Evolutionary conservation across 495 filamentous ascomycete genomes (phyloP), one percentile per base, ranked within the genome.

Genomic region (Recurvomyces mirabilis): DNA sequence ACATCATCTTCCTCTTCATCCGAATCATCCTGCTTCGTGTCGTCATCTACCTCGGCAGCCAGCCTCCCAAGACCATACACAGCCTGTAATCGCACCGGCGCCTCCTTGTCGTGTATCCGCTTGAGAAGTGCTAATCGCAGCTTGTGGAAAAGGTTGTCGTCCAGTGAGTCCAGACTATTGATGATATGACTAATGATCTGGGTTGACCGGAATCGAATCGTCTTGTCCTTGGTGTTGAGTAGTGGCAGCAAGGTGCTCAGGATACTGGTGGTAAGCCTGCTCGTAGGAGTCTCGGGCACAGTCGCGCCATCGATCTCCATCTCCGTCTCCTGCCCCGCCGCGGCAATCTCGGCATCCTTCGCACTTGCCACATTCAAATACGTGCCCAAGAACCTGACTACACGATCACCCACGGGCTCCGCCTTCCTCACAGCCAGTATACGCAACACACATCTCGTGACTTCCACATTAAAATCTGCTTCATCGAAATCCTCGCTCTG

Each of bases 21-120:
- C 22, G 79, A 79, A 22, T 79, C 77, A 21, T 47, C 47, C n/a
- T 57, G 51, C 5, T 60, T 57, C 33, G 81, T 76, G 32, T 71
- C 72, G 44, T 84, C 81, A 23, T 62, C 62, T 4, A 56, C 77
- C 56, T 93, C 87, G 5, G 79, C 84, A 1, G 84, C 87, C 5
- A 96, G 65, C 28, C 87, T 72, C 17, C 83, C 84, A 14, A 99
- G 70, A 5, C 86, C 87, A 46, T 93, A 70, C 5, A 93, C 89
- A n/a, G 91, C 93, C 62, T 99, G 91, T 10, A 89, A 82, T 26
- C 91, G 75, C 11, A 99, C 83, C 54, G 84, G 81, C 0, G 84
- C 69, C 60, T 99, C 91, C 60, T 94, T 96, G 61, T 99, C 91
- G 41, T 83, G 74, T 30, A 96, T 79, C 21, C 91, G 75, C 63